Percentiles rank a stretch among this genome's conserved stretches.
Evolutionary conservation across 257 asterid genomes (phyloP).

Genomic region (Rauvolfia tetraphylla): DNA sequence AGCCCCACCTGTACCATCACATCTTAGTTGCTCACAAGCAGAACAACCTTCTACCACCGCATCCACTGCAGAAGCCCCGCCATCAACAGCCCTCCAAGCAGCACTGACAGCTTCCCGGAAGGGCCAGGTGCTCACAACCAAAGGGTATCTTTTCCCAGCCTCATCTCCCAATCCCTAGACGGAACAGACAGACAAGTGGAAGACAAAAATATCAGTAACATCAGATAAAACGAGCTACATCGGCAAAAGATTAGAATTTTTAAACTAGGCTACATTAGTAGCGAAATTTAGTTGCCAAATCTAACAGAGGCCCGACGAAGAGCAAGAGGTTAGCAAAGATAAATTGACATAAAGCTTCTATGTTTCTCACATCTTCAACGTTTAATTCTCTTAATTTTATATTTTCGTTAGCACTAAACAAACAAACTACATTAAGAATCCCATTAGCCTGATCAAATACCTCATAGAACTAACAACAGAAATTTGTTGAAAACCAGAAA

Average conservation of each 20-base stretch:
- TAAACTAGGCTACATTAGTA: background rate
- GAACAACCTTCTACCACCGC: constrained; percentile 89
- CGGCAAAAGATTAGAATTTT: background rate
- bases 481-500: background rate
- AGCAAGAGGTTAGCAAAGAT: background rate
- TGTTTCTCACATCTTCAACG: background rate
- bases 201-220: background rate
- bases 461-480: background rate
- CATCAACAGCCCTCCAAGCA: constrained; percentile 63
- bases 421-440: background rate
- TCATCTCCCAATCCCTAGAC: constrained; percentile 49
- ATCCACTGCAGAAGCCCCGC: constrained; percentile 73
- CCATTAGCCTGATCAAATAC: background rate
- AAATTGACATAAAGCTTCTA: background rate
- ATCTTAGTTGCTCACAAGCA: constrained; percentile 77
- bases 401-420: background rate
- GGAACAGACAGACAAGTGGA: constrained; percentile 2
- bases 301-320: background rate
- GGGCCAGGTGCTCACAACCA: constrained; percentile 97
- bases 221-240: background rate
- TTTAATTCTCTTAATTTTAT: background rate
- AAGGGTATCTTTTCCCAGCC: constrained; percentile 45
- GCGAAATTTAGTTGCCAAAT: background rate
- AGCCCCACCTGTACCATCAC: constrained; percentile 88
- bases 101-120: constrained; percentile 90